Evolutionary conservation across 2,329 filamentous ascomycete genomes (phyloP), one percentile per base, ranked within the genome.

Genomic region (Cordyceps militaris): DNA sequence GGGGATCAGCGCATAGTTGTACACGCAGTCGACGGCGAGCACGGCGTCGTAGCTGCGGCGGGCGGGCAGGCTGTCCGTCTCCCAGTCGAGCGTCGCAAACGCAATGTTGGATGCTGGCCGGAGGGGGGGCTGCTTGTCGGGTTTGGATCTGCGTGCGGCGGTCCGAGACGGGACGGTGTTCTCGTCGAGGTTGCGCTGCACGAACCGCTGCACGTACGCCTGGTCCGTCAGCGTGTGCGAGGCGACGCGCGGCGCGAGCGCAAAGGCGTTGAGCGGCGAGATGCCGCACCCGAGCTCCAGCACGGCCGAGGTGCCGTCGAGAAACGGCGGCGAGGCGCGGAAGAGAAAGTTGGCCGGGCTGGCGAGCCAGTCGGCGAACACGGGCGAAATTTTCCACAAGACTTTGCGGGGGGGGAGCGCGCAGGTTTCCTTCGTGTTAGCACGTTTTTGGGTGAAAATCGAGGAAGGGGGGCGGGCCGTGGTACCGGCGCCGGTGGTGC

Each of bases 11-110:
- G 88, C 83, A 63, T 96, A 89, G 72, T 97, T 99, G 76, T 95
- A 99, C 64, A 99, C 87, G 71, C 92, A 97, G 71, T 99, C 94
- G 67, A 91, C 96, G 4, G 91, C 91, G 36, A 97, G 70, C 11
- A 97, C 76, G 14, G 85, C 73, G 66, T 95, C 88, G 63, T 94
- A 87, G 58, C 80, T 79, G 66, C 64, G 66, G 65, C 64, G 10
- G 68, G 62, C 24, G 74, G 80, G 10, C 86, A 78, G 48, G 73
- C 80, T n/a, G 60, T 83, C 79, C 0, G 79, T 76, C 68, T 97
- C 92, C 94, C 94, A 99, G 72, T 99, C 93, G 1, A 97, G 76
- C 0, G 83, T 68, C 0, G 75, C 73, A 61, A 88, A 85, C 14
- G 71, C 69, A 47, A 91, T 76, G 34, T 79, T 78, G 1, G 63